Evolutionary conservation across 495 filamentous ascomycete genomes (phyloP).

Genomic region (Polyplosphaeria fusca): DNA sequence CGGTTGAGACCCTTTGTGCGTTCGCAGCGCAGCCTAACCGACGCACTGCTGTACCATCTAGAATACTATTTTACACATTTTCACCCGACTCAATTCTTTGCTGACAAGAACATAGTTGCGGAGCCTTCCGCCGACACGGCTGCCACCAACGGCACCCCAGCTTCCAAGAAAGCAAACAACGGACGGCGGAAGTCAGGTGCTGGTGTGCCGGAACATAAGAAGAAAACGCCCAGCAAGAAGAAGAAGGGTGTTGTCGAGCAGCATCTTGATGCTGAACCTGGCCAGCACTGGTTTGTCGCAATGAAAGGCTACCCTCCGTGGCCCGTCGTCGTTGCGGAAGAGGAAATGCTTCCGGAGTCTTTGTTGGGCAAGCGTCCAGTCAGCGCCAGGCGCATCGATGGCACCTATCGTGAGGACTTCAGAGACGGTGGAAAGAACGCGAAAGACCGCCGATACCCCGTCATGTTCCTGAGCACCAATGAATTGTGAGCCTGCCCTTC

Average conservation of each 20-base stretch:
- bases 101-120: constrained; percentile 17
- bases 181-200: constrained; percentile 65
- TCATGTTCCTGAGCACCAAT: constrained; percentile 91
- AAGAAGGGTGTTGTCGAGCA: constrained; percentile 74
- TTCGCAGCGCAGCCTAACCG: no score
- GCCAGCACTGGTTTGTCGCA: constrained; percentile 79
- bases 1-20: no score
- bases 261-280: constrained; percentile 75
- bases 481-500: constrained; percentile 70
- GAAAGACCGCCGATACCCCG: constrained; percentile 78
- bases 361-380: constrained; percentile 73
- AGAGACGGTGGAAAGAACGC: constrained; percentile 77
- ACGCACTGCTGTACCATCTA: no score
- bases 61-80: no score
- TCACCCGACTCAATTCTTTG: no score
- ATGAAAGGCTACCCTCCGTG: constrained; percentile 88
- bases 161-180: constrained; percentile 38
- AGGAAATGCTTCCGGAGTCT: constrained; percentile 77
- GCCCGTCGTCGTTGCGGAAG: constrained; percentile 87
- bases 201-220: constrained; percentile 67
- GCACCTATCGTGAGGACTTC: constrained; percentile 78
- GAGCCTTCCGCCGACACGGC: neutral
- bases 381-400: constrained; percentile 73
- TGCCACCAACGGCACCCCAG: constrained; percentile 36
- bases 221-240: constrained; percentile 76